Evolutionary conservation across 2,329 filamentous ascomycete genomes (phyloP).

Genomic region (Gnomoniopsis sp.): DNA sequence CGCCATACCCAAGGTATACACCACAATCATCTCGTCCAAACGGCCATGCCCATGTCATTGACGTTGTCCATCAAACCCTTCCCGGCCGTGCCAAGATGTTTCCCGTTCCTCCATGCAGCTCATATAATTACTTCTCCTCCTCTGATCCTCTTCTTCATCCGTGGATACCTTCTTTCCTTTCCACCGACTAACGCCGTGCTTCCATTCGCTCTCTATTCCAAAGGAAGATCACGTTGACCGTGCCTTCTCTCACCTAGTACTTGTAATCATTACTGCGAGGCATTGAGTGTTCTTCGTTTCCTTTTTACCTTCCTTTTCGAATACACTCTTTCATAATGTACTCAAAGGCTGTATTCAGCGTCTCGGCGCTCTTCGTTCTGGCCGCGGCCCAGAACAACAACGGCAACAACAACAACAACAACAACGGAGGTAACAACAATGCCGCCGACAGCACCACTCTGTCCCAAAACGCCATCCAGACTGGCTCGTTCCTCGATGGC

Average conservation of each 20-base stretch:
- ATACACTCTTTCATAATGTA: constrained; percentile 24
- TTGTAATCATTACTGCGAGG: constrained; percentile 10
- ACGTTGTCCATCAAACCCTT: constrained; percentile 5
- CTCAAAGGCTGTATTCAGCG: constrained; percentile 24
- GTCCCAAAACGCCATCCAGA: constrained; percentile 28
- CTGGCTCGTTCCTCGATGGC: constrained; percentile 32
- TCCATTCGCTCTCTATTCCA: constrained; percentile 13
- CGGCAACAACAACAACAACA: constrained; percentile 13
- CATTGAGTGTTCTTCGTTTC: constrained; percentile 11
- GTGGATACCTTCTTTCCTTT: constrained; percentile 1
- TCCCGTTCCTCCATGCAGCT: constrained; percentile 1
- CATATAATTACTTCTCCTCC: constrained; percentile 15
- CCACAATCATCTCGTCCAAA: constrained; percentile 3
- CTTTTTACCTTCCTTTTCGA: constrained; percentile 7
- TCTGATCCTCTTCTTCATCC: background rate
- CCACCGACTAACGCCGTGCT: constrained; percentile 12
- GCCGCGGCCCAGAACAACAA: constrained; percentile 24
- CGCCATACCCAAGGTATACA: constrained; percentile 20
- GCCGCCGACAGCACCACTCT: constrained; percentile 24
- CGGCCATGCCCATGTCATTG: constrained; percentile 9
- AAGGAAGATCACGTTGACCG: constrained; percentile 31
- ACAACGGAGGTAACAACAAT: constrained; percentile 17
- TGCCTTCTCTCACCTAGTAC: constrained; percentile 22
- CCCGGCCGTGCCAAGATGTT: constrained; percentile 13
- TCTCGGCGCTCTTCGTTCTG: constrained; percentile 25